Conservation (phyloP, 1,284 basidiomycete genomes). For the Ganoderma sinense region DNA sequence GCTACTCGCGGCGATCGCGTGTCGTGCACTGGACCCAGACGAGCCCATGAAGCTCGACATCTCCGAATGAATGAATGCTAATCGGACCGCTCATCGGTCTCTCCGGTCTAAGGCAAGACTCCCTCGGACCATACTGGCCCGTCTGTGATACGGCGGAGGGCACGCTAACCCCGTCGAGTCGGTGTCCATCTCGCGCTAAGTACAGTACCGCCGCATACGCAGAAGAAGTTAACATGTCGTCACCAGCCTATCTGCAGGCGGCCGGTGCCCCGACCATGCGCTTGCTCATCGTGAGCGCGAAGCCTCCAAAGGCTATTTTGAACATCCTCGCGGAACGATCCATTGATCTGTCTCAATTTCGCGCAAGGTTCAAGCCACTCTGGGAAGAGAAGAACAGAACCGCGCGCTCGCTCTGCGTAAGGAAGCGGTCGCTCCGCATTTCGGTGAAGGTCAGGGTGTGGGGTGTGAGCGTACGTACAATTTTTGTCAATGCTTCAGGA, state of each 20-base stretch:
- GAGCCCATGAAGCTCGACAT: conserved; percentile 27
- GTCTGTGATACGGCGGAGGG: conserved; percentile 28
- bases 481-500: conserved; percentile 15
- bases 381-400: conserved; percentile 20
- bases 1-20: neutral
- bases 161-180: conserved; percentile 35
- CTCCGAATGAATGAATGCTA: conserved; percentile 36
- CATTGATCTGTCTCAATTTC: conserved; percentile 12
- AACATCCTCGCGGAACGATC: neutral
- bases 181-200: neutral
- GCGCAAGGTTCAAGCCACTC: conserved; percentile 16
- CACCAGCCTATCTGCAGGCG: neutral
- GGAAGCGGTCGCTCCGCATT: conserved; percentile 12
- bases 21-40: neutral
- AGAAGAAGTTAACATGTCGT: neutral
- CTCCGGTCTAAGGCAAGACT: conserved; percentile 34
- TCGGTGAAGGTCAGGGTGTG: conserved; percentile 28
- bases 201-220: neutral
- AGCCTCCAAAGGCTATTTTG: neutral
- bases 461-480: conserved; percentile 12
- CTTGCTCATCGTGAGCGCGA: neutral
- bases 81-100: conserved; percentile 39
- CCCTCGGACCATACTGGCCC: conserved; percentile 35
- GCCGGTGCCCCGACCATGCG: neutral
- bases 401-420: conserved; percentile 12